These are phyloP conservation scores for Penicillium crystallinum DNA, from an alignment of 495 filamentous ascomycete genomes.

Conservation along the genomic window DNA sequence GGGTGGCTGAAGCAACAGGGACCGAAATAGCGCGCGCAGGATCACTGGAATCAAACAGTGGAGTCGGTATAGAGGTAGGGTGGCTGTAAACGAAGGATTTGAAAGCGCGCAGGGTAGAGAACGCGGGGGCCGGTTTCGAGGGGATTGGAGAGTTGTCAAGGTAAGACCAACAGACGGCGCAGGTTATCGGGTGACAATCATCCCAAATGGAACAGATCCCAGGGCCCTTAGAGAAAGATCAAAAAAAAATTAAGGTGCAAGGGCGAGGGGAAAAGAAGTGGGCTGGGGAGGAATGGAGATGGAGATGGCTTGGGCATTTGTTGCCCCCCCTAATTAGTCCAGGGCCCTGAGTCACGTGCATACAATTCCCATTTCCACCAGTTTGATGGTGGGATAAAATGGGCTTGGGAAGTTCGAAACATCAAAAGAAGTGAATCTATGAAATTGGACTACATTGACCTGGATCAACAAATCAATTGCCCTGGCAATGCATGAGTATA, in stretches of 20 bases:
- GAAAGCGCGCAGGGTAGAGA: slow-evolving; percentile 13
- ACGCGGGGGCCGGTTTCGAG: slow-evolving; percentile 16
- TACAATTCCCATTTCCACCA: not conserved
- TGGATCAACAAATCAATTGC: too few relatives aligned
- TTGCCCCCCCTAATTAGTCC: slow-evolving; percentile 10
- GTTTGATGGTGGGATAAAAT: too few relatives aligned
- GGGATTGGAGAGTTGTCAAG: slow-evolving; percentile 17
- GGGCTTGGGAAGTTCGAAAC: too few relatives aligned
- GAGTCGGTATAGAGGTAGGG: slow-evolving; percentile 1
- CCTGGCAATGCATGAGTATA: not conserved
- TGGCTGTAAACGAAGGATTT: not conserved
- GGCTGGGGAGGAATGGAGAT: slow-evolving; percentile 23
- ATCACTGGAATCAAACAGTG: not conserved
- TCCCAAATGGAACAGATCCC: not conserved
- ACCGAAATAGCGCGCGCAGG: slow-evolving; percentile 5
- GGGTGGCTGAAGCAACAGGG: not conserved
- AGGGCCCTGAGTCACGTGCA: slow-evolving; percentile 14
- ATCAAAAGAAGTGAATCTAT: not conserved
- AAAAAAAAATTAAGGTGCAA: slow-evolving; percentile 1
- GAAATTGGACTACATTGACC: not conserved
- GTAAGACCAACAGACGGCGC: not conserved
- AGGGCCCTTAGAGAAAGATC: not conserved
- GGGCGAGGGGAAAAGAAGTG: slow-evolving; percentile 13
- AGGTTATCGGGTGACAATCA: not conserved
- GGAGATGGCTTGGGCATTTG: slow-evolving; percentile 19